These are phyloP conservation scores for Lachancea waltii DNA, from an alignment of 805 yeast species.

Conservation along the genomic window DNA sequence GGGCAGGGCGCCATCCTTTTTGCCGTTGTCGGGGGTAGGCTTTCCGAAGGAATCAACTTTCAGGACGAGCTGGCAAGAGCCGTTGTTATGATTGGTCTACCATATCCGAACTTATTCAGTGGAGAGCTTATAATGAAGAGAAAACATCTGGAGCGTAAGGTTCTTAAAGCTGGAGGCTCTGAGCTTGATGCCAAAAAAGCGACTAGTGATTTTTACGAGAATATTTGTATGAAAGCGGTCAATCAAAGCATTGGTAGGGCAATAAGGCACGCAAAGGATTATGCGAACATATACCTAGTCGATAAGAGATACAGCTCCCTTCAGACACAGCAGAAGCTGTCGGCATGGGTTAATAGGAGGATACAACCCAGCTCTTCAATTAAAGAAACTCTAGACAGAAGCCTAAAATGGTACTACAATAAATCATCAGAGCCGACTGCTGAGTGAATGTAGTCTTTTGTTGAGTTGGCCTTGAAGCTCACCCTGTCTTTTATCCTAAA, in stretches of 20 bases:
- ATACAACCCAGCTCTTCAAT: not conserved
- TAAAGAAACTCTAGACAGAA: not conserved
- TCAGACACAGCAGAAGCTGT: constrained; percentile 51
- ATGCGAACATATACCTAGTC: constrained; percentile 64
- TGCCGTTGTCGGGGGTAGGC: constrained; percentile 87
- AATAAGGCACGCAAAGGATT: constrained; percentile 76
- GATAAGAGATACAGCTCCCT: constrained; percentile 53
- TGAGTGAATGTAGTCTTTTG: not conserved
- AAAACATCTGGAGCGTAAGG: constrained; percentile 50
- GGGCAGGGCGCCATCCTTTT: constrained; percentile 59
- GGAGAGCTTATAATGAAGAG: constrained; percentile 75
- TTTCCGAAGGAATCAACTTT: constrained; percentile 92
- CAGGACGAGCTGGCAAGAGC: constrained; percentile 83
- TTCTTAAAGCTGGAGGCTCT: constrained; percentile 44
- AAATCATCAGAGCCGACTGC: not conserved
- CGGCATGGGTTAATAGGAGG: constrained; percentile 55
- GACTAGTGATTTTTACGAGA: constrained; percentile 62
- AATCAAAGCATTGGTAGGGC: constrained; percentile 92
- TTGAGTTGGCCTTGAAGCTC: not conserved
- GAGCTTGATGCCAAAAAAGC: constrained; percentile 40
- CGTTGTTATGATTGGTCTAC: constrained; percentile 80
- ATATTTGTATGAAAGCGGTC: constrained; percentile 82
- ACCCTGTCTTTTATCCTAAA: not conserved
- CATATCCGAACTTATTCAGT: constrained; percentile 78
- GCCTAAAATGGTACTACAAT: not conserved